Evolutionary conservation across 75 land plant species (phyloP), one percentile per base, ranked within the genome.

Genomic region (Pinus albicaulis): DNA sequence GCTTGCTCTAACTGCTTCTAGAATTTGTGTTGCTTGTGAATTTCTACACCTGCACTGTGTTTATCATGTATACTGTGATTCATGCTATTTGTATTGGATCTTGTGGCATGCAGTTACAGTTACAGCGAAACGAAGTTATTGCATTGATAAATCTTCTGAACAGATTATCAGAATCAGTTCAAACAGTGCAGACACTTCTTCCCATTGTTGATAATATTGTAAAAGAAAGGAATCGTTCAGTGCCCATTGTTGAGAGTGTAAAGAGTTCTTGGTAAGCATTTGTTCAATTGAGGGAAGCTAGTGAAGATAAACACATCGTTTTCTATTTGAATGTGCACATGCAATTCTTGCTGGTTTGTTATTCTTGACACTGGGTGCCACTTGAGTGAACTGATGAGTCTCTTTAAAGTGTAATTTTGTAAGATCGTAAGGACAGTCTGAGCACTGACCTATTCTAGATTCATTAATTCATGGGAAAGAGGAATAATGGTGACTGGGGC

Each of bases 71-170:
- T 60, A 11, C 25, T 12, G 8, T 61, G 64, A 25, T 48, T 48
- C 4, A 61, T 61, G 31, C 64, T 15, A 24, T 61, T 61, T 25
- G 16, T 61, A 26, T 61, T 61, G 26, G 11, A 25, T 25, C 16
- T 61, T 25, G 26, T 61, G 7, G 34, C 36, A 19, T 80, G 16
- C 92, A 88, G 95, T 77, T 90, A 31, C 90, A 90, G 84, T 73
- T 96, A 75, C 99, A 96, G 71, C 70, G 99, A 52, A 96, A 93
- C 83, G 99, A 96, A 85, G 99, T 96, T 10, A 96, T 96, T 68
- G 97, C 99, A 11, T 66, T 96, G 80, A 17, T 96, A 15, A 96
- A 96, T 74, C 85, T 96, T 13, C 91, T 93, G 22, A 79, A 91
- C 76, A 80, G 94, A 63, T 86, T 96, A 7, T 96, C 99, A 44